These are phyloP conservation scores for Rhizophlyctis rosea DNA, from an alignment of 192 early-diverging fungal genomes.

Conservation along the genomic window DNA sequence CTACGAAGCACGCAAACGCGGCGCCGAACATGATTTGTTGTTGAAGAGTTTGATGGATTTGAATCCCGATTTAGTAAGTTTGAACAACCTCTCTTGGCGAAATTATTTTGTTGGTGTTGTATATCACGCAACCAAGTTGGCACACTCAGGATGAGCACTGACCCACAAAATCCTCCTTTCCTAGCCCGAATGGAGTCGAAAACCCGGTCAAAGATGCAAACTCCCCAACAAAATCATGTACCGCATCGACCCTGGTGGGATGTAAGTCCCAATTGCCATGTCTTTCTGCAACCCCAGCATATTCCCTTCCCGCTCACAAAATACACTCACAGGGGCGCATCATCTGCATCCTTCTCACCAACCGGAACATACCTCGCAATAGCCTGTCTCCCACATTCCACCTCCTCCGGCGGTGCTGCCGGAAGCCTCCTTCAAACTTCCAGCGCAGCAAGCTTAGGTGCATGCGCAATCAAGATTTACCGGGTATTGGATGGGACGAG, in stretches of 20 bases:
- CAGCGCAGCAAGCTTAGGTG: too few relatives aligned
- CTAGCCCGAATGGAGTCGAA: constrained; percentile 39
- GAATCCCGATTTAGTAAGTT: too few relatives aligned
- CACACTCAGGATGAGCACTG: constrained; percentile 21
- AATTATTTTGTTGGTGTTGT: too few relatives aligned
- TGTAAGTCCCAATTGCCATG: too few relatives aligned
- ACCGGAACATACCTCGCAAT: constrained; percentile 43
- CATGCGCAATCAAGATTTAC: constrained; percentile 47
- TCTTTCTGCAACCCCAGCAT: background rate
- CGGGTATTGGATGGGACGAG: constrained; percentile 32
- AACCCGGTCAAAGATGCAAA: constrained; percentile 36
- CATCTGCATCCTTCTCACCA: constrained; percentile 40
- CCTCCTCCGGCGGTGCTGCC: too few relatives aligned
- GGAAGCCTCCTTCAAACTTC: too few relatives aligned
- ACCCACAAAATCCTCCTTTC: constrained; percentile 25
- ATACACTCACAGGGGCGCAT: constrained; percentile 37
- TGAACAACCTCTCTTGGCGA: too few relatives aligned
- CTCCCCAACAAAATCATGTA: constrained; percentile 45
- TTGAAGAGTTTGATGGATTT: too few relatives aligned
- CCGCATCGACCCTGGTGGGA: constrained; percentile 33
- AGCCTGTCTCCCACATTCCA: constrained; percentile 16
- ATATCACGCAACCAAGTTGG: too few relatives aligned
- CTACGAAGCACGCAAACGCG: too few relatives aligned
- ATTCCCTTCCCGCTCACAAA: background rate
- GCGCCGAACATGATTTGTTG: too few relatives aligned